Evolutionary conservation across 768 basidiomycete genomes (phyloP).

Genomic region (Suillus variegatus): DNA sequence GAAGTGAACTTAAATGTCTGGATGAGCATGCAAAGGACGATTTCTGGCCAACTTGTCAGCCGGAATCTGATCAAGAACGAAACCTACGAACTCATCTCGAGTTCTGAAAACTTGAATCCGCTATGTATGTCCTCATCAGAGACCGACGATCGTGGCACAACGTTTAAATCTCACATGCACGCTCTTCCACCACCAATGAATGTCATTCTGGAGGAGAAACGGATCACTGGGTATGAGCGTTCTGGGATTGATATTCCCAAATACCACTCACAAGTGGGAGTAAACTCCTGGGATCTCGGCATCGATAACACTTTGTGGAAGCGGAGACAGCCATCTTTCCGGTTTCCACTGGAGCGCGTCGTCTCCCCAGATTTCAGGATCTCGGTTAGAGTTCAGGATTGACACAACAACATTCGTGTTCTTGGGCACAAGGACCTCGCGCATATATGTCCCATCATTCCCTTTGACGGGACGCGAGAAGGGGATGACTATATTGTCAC

Average conservation of each 20-base stretch:
- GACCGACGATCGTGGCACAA: constrained; percentile 46
- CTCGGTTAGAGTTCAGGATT: constrained; percentile 39
- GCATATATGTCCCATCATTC: constrained; percentile 36
- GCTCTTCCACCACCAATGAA: constrained; percentile 49
- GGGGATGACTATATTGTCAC: constrained; percentile 41
- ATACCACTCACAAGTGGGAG: constrained; percentile 38
- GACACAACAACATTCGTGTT: constrained; percentile 41
- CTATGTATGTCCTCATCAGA: constrained; percentile 7
- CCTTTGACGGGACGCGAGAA: constrained; percentile 40
- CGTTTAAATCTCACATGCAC: constrained; percentile 38
- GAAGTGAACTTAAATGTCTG: constrained; percentile 11
- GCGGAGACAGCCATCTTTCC: constrained; percentile 46
- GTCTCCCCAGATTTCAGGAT: constrained; percentile 46
- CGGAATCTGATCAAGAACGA: not conserved
- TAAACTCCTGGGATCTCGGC: constrained; percentile 48
- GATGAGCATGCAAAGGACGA: constrained; percentile 5
- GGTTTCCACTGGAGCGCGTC: constrained; percentile 55
- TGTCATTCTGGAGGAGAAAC: constrained; percentile 37
- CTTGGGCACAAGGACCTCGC: constrained; percentile 39
- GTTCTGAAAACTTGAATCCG: constrained; percentile 47
- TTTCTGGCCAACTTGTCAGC: constrained; percentile 3
- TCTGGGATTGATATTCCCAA: not conserved
- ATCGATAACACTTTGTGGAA: constrained; percentile 37
- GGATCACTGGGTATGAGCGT: not conserved
- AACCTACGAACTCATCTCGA: constrained; percentile 48